Base-by-base conservation (phyloP, 805 yeast genomes). In the Candida schatavii region DNA sequence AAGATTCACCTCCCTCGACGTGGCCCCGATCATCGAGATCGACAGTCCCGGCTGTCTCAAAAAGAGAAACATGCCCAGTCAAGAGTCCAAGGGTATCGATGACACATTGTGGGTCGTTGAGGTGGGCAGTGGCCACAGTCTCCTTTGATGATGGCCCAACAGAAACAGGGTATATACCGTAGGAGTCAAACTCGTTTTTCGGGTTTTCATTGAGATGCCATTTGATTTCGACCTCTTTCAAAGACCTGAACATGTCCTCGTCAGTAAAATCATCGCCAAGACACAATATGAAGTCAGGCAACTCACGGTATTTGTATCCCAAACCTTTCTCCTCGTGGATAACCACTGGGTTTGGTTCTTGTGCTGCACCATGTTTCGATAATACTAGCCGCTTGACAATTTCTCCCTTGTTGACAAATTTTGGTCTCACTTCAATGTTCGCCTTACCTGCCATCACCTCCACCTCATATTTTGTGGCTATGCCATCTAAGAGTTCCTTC, bases 361-460 rank as follows among this genome's bases (percentile, higher is more conserved):
- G 83, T 44, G 74, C 66, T 1, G 67, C 58, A 3, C 87, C 87
- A 57, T 83, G 83, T 15, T 77, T 73, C 42, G 77, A 77, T 53
- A 80, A 67, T 9, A 88, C 87, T 44, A 91, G 72, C 46, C 89
- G 68, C 57, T 80, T 85, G 28, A 87, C 98, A 55, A 93, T 93
- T 63, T 91, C 99, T 43, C 99, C 99, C 63, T 93, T 93, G 69
- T 93, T 93, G 41, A 91, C 88, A 60, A 89, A 86, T 45, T 80
- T 79, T 11, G 99, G 99, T 48, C 99, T 75, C n/a, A 93, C 98
- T 66, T 93, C 99, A 35, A 93, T 77, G 57, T 93, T 93, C 25
- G 98, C 98, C 65, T 93, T 93, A 36, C 99, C 99, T 11, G 85
- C 74, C 97, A 93, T 91, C 13, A 93, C 93, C 57, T 93, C 99